Percentiles rank a stretch among this genome's conserved stretches.
Conservation (phyloP, 1,284 basidiomycete species). For the Microbotryum scabiosae region DNA sequence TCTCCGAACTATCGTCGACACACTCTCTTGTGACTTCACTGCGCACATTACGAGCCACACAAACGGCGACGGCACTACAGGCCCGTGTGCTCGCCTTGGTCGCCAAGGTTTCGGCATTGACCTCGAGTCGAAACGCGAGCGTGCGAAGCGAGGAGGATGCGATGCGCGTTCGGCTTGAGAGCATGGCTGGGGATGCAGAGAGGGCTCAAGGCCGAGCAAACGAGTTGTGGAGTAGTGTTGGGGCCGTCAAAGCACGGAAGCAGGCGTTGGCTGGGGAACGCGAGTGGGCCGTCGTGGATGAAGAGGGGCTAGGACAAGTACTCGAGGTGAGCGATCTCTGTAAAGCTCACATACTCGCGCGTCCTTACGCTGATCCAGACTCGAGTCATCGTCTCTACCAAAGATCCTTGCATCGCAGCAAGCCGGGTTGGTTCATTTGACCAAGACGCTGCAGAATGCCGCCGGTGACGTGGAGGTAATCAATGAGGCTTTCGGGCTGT, state of each 20-base stretch:
- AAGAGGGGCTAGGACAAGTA: constrained; percentile 23
- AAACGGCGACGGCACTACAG: constrained; percentile 5
- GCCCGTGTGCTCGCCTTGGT: constrained; percentile 10
- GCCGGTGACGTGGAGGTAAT: constrained; percentile 20
- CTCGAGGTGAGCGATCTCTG: constrained; percentile 15
- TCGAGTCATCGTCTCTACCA: neutral
- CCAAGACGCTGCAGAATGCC: constrained; percentile 14
- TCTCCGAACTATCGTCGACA: constrained; percentile 5
- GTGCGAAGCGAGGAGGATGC: constrained; percentile 21
- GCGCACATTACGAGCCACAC: constrained; percentile 14
- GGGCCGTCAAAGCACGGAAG: constrained; percentile 13
- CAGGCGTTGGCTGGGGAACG: neutral
- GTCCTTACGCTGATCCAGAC: neutral
- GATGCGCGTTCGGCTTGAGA: constrained; percentile 18
- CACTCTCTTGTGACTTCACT: constrained; percentile 20
- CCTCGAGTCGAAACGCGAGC: neutral
- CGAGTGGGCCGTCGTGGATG: constrained; percentile 29
- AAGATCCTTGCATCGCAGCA: constrained; percentile 25
- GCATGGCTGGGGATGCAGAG: constrained; percentile 13
- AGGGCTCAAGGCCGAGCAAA: neutral
- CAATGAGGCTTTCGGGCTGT: constrained; percentile 22
- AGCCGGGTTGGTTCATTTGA: constrained; percentile 25
- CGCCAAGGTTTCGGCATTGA: constrained; percentile 3
- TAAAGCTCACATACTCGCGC: neutral
- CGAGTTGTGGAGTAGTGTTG: constrained; percentile 26